Percentiles rank a stretch among this genome's conserved stretches.
phyloP scores from a whole-genome alignment of 306 rosid genomes.

The Begonia peltatifolia region DNA sequence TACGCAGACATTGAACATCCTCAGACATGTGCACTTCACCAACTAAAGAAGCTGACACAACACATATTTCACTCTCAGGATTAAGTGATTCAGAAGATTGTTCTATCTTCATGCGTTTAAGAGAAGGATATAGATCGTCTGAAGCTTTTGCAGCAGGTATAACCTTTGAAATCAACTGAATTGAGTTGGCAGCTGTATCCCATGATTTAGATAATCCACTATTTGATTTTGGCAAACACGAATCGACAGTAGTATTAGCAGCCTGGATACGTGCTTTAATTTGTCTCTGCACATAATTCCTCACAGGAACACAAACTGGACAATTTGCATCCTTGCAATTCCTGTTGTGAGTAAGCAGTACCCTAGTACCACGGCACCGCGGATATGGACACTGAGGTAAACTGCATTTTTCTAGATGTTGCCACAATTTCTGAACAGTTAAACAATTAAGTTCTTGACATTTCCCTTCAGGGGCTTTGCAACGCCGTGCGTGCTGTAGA shows the following conservation, averaged over 20 bases:
- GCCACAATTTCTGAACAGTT: constrained; percentile 51
- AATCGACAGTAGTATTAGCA: constrained; percentile 15
- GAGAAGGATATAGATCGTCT: constrained; percentile 59
- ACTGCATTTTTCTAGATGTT: constrained; percentile 52
- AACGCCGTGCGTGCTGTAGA: constrained; percentile 72
- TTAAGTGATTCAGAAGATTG: constrained; percentile 37
- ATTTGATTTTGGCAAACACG: constrained; percentile 36
- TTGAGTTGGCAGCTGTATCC: constrained; percentile 25
- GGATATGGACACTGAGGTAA: constrained; percentile 31
- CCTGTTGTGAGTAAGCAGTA: constrained; percentile 53
- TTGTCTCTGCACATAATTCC: constrained; percentile 23
- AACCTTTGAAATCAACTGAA: constrained; percentile 36
- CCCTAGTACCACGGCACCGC: constrained; percentile 62
- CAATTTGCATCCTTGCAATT: constrained; percentile 47
- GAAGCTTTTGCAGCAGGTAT: constrained; percentile 32
- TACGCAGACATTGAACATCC: constrained; percentile 27
- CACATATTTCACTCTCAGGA: constrained; percentile 41
- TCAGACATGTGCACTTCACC: constrained; percentile 31
- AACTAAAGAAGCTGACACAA: constrained; percentile 27
- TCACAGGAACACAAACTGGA: constrained; percentile 85
- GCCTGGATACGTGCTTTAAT: constrained; percentile 16
- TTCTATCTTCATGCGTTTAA: constrained; percentile 78
- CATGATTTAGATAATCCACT: constrained; percentile 47
- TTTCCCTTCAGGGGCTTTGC: constrained; percentile 68
- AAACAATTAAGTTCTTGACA: constrained; percentile 54